These are phyloP conservation scores for Rugonectria rugulosa DNA, from an alignment of 2,329 filamentous ascomycete genomes.

Conservation along the genomic window DNA sequence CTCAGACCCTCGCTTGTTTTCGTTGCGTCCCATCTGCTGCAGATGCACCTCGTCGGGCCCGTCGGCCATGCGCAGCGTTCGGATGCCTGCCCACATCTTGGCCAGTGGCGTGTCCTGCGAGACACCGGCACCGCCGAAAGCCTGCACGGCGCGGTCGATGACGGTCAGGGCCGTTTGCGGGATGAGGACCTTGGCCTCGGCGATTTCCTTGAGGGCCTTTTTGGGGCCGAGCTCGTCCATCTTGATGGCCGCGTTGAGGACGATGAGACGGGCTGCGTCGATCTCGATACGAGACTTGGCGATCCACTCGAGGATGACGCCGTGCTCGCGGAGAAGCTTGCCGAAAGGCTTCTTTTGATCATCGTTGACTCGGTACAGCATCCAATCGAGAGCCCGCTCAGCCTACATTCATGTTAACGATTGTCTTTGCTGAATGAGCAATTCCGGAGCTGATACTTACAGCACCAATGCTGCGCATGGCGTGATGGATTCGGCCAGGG, in stretches of 20 bases:
- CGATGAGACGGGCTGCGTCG: constrained; percentile 86
- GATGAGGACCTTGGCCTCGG: constrained; percentile 91
- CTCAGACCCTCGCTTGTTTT: constrained; percentile 74
- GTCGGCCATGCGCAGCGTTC: constrained; percentile 87
- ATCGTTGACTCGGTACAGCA: constrained; percentile 95
- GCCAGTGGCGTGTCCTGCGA: constrained; percentile 94
- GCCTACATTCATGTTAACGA: too few species aligned
- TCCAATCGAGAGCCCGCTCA: constrained; percentile 91
- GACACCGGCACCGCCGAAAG: constrained; percentile 89
- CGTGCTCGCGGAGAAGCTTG: constrained; percentile 85
- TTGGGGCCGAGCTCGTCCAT: constrained; percentile 93
- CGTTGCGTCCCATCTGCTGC: constrained; percentile 80
- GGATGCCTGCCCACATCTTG: constrained; percentile 79
- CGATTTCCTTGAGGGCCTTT: constrained; percentile 89
- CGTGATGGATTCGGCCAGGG: constrained; percentile 95
- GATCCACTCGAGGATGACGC: constrained; percentile 94
- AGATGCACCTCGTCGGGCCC: constrained; percentile 96
- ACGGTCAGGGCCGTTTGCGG: constrained; percentile 83
- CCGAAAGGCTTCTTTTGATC: constrained; percentile 90
- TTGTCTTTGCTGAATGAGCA: constrained; percentile 10
- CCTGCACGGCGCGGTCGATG: constrained; percentile 93
- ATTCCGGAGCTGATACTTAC: constrained; percentile 50
- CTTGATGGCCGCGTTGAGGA: constrained; percentile 93
- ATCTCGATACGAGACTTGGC: constrained; percentile 93
- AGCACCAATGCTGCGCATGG: constrained; percentile 92